phyloP scores from a whole-genome alignment of 179 eudicot genomes.

The Spergularia azorica region DNA sequence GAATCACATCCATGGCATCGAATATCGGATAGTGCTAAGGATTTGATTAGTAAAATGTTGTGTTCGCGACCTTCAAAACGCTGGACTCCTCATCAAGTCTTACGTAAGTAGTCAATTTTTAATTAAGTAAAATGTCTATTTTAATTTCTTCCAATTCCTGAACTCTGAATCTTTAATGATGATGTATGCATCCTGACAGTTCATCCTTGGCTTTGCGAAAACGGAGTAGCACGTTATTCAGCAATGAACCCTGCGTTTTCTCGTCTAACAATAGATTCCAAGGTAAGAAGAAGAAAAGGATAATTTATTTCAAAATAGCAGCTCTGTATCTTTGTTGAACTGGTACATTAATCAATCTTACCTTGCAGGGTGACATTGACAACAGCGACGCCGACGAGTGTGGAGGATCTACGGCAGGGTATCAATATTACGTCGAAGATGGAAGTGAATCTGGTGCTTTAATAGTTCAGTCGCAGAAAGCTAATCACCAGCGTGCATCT shows the following conservation, averaged over 20 bases:
- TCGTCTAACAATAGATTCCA: background rate
- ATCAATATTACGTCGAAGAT: background rate
- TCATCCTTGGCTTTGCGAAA: background rate
- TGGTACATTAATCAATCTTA: background rate
- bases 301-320: too few relatives aligned
- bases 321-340: background rate
- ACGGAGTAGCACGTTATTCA: too few relatives aligned
- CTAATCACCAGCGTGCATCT: too few relatives aligned
- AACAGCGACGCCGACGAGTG: background rate
- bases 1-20: constrained; percentile 28
- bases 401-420: background rate
- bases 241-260: background rate
- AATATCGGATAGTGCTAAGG: constrained; percentile 35
- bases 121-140: too few relatives aligned
- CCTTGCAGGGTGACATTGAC: background rate
- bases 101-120: background rate
- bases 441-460: background rate
- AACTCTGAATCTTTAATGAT: background rate
- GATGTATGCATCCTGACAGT: background rate
- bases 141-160: background rate
- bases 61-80: constrained; percentile 6
- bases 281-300: background rate
- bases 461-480: too few relatives aligned
- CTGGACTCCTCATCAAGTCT: constrained; percentile 1
- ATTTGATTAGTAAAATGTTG: constrained; percentile 18